Conservation (phyloP, 108 stramenopile species). For the Cyclotella sp. region DNA sequence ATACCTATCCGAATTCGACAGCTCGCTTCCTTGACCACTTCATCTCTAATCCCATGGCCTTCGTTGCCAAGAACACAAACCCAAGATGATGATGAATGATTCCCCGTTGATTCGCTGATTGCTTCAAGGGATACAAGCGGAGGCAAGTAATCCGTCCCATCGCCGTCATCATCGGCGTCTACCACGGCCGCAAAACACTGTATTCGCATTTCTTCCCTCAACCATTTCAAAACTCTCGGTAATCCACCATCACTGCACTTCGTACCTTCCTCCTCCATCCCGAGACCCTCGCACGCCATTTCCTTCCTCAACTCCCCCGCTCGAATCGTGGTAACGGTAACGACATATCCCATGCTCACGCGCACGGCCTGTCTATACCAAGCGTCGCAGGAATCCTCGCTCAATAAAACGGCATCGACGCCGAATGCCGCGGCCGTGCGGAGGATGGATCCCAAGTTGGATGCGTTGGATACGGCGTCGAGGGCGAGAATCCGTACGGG, state of each 20-base stretch:
- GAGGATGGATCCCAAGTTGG: constrained; percentile 82
- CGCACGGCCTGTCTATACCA: constrained; percentile 82
- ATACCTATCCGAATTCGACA: constrained; percentile 63
- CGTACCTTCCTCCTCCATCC: constrained; percentile 3
- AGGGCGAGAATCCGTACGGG: constrained; percentile 63
- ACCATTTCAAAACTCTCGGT: constrained; percentile 41
- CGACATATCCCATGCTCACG: constrained; percentile 81
- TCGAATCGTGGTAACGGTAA: constrained; percentile 65
- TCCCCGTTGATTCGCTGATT: constrained; percentile 7
- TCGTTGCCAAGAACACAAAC: constrained; percentile 81
- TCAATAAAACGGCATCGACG: constrained; percentile 71
- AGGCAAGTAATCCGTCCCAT: constrained; percentile 16
- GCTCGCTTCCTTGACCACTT: constrained; percentile 57
- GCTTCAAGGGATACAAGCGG: constrained; percentile 44
- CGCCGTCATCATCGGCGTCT: constrained; percentile 45
- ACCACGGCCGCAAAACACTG: constrained; percentile 73
- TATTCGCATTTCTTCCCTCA: constrained; percentile 37
- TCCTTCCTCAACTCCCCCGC: constrained; percentile 52
- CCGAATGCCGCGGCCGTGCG: constrained; percentile 77
- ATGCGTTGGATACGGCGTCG: constrained; percentile 78
- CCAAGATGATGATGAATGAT: constrained; percentile 42
- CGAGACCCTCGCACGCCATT: constrained; percentile 12
- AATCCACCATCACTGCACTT: constrained; percentile 19
- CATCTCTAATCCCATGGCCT: constrained; percentile 66
- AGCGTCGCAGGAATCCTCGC: constrained; percentile 76